Conservation (phyloP, 2,329 filamentous ascomycete species). For the Talaromyces sp. region DNA sequence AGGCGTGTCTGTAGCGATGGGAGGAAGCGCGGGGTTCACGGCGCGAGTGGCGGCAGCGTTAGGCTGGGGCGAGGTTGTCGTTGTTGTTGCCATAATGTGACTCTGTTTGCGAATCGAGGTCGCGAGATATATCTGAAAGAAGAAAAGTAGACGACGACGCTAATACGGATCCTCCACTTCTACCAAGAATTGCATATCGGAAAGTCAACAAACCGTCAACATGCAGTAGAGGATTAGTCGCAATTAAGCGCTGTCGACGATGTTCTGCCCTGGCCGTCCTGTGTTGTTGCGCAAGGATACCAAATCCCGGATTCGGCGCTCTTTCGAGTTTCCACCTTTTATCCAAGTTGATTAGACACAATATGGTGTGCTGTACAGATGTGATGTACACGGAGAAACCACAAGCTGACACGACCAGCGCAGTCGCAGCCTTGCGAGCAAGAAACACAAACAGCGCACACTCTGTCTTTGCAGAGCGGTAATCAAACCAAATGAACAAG, state of each 20-base stretch:
- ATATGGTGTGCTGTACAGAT: background rate
- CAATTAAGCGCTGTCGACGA: background rate
- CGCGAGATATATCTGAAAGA: background rate
- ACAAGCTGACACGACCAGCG: conserved; percentile 12
- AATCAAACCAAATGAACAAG: background rate
- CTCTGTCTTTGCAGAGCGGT: background rate
- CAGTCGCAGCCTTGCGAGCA: conserved; percentile 11
- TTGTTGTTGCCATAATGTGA: conserved; percentile 10
- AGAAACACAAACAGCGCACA: conserved; percentile 2
- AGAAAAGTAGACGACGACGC: conserved; percentile 2
- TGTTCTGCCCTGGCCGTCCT: background rate
- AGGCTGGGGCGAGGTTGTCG: conserved; percentile 12
- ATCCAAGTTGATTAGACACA: background rate
- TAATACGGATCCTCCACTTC: conserved; percentile 6
- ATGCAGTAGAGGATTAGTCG: background rate
- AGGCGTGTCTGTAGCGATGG: conserved; percentile 32
- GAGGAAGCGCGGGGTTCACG: conserved; percentile 4
- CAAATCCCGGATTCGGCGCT: background rate
- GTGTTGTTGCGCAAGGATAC: background rate
- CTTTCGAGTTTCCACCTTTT: background rate
- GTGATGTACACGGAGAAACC: conserved; percentile 1
- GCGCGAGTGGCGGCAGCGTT: background rate
- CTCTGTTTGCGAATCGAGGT: background rate
- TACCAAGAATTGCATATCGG: conserved; percentile 14
- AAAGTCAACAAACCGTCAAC: background rate